These are phyloP conservation scores for Dendrobium catenatum DNA, from an alignment of 106 monocot species.

Conservation along the genomic window DNA sequence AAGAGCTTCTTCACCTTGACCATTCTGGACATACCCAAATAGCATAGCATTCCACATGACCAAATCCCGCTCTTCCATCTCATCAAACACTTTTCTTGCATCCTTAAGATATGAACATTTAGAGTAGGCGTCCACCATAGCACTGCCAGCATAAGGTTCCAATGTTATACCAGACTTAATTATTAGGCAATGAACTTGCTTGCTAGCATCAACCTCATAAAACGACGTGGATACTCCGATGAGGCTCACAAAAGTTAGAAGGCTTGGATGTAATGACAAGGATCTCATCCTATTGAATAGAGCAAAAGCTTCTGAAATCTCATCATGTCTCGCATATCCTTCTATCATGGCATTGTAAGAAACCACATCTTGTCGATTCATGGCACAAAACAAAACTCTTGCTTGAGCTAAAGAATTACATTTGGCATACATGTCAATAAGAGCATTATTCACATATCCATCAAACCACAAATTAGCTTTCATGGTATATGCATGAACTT, in stretches of 20 bases:
- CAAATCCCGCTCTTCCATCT: constrained; percentile 60
- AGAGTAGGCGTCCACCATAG: constrained; percentile 79
- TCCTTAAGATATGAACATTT: constrained; percentile 62
- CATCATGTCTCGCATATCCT: constrained; percentile 51
- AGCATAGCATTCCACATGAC: constrained; percentile 92
- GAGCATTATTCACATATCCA: constrained; percentile 69
- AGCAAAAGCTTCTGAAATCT: constrained; percentile 29
- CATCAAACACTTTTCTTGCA: constrained; percentile 63
- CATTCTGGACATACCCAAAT: constrained; percentile 58
- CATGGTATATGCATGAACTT: constrained; percentile 61
- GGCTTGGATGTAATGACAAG: constrained; percentile 27
- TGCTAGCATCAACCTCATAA: constrained; percentile 39
- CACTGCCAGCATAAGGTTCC: constrained; percentile 54
- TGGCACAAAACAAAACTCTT: constrained; percentile 39
- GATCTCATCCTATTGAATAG: constrained; percentile 67
- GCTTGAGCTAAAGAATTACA: constrained; percentile 53
- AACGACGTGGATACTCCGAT: constrained; percentile 49
- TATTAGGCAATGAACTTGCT: constrained; percentile 60
- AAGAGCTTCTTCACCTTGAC: constrained; percentile 51
- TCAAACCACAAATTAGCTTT: constrained; percentile 59
- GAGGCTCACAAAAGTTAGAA: constrained; percentile 66
- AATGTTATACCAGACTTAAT: constrained; percentile 44
- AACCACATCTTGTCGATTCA: constrained; percentile 40
- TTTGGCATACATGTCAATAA: constrained; percentile 90
- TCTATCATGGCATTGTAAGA: constrained; percentile 92